Percentiles rank a stretch among this genome's conserved stretches.
These are phyloP conservation scores for Kluyveromyces nonfermentans DNA, from an alignment of 805 yeast genomes.

Conservation along the genomic window DNA sequence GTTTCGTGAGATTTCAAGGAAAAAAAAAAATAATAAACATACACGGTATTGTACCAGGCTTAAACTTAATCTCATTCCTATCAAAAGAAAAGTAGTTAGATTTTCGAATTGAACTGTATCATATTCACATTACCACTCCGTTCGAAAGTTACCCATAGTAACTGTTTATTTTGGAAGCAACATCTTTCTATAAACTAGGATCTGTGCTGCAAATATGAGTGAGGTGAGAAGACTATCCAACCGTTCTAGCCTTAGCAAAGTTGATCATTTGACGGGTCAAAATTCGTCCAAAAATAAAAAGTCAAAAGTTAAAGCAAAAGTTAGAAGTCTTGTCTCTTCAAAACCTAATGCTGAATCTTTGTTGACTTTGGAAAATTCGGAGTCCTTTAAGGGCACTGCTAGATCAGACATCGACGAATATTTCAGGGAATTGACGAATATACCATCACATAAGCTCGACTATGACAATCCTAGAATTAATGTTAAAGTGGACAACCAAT, in stretches of 20 bases:
- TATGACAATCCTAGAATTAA: constrained; percentile 1
- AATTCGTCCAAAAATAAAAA: not conserved
- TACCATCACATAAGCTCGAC: not conserved
- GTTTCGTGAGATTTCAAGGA: constrained; percentile 1
- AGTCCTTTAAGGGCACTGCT: not conserved
- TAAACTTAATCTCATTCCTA: too few relatives aligned
- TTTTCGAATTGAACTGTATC: not conserved
- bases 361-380: not conserved
- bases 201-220: not conserved
- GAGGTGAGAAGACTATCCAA: constrained; percentile 3
- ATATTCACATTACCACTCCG: not conserved
- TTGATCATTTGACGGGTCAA: not conserved
- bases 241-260: constrained; percentile 1
- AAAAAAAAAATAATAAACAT: too few relatives aligned
- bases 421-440: not conserved
- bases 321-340: not conserved
- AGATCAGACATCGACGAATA: not conserved
- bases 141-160: not conserved
- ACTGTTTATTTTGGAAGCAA: too few relatives aligned
- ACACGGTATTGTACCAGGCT: not conserved
- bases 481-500: not conserved
- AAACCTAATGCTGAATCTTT: not conserved
- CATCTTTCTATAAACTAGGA: too few relatives aligned
- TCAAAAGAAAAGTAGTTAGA: too few relatives aligned
- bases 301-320: not conserved